Evolutionary conservation across 176 grass and related monocot genomes (phyloP).

Genomic region (Zoysia japonica): DNA sequence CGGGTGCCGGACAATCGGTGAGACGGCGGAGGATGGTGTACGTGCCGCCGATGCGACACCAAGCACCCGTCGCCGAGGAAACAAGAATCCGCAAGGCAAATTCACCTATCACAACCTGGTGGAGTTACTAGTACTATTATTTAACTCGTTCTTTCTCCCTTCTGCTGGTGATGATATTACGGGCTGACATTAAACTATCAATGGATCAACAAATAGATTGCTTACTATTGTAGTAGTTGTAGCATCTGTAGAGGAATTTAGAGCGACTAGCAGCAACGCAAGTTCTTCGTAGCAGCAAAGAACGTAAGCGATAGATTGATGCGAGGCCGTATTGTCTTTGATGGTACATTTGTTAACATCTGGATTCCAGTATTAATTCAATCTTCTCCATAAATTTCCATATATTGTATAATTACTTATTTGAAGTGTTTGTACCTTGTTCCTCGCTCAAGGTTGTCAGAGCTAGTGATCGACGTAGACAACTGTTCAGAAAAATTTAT

Average conservation of each 20-base stretch:
- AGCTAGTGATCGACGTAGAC: background rate
- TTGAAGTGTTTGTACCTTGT: too few species aligned
- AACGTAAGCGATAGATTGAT: constrained; percentile 17
- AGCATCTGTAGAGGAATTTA: background rate
- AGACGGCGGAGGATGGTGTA: background rate
- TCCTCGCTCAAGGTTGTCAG: background rate
- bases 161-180: background rate
- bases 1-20: constrained; percentile 67
- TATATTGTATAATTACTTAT: background rate
- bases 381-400: too few species aligned
- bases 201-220: constrained; percentile 40
- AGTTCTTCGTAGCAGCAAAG: background rate
- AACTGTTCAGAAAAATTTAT: background rate
- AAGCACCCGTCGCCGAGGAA: constrained; percentile 16
- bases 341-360: too few species aligned
- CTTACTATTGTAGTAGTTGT: background rate
- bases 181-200: constrained; percentile 5
- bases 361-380: too few species aligned
- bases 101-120: constrained; percentile 13
- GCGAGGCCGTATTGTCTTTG: background rate
- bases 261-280: background rate
- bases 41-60: background rate
- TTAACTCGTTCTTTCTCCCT: background rate
- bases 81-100: constrained; percentile 29
- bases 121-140: background rate